Conservation (phyloP, 805 yeast genomes). For the Schizosaccharomyces lindneri region DNA sequence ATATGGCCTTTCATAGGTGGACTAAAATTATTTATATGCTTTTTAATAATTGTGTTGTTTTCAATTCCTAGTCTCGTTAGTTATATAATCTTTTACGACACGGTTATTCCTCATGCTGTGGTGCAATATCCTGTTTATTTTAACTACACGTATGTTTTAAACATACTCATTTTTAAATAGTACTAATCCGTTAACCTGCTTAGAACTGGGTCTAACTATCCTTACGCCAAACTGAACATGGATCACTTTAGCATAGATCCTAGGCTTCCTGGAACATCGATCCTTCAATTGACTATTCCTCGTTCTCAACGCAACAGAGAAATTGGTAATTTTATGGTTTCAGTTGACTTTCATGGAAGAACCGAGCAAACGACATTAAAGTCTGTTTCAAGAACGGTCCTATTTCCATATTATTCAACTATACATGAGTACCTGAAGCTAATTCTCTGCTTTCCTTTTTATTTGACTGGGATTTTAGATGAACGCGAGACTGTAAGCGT, state of each 20-base stretch:
- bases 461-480: neutral
- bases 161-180: neutral
- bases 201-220: neutral
- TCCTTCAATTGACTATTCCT: neutral
- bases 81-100: neutral
- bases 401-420: neutral
- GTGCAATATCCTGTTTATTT: neutral
- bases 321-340: neutral
- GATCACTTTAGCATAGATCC: neutral
- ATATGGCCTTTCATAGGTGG: too few relatives aligned
- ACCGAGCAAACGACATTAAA: neutral
- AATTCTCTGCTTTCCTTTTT: neutral
- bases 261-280: neutral
- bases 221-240: neutral
- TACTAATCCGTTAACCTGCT: neutral
- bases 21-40: neutral
- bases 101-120: neutral
- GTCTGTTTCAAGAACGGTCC: neutral
- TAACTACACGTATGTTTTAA: neutral
- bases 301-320: neutral
- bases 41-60: neutral
- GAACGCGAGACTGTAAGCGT: neutral
- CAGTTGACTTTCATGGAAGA: neutral
- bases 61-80: neutral
- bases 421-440: neutral